phyloP scores from a whole-genome alignment of 495 filamentous ascomycete species.

The Tuber indicum region DNA sequence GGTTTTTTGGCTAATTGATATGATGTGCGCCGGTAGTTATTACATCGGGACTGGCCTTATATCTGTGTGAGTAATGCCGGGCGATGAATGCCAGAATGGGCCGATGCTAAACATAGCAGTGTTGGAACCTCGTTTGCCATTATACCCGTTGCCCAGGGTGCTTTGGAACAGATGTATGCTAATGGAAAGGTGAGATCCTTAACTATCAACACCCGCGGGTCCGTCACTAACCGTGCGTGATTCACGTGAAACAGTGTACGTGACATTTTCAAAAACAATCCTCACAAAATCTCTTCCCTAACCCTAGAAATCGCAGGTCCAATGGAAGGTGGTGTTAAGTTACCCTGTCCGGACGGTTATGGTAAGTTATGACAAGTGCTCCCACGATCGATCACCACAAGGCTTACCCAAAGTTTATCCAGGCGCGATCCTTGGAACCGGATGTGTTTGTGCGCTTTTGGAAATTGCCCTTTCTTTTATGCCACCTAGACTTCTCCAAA shows the following conservation, averaged over 20 bases:
- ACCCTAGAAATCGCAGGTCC: slow-evolving; percentile 52
- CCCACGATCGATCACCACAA: slow-evolving; percentile 9
- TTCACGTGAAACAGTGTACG: slow-evolving; percentile 22
- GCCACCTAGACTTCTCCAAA: slow-evolving; percentile 61
- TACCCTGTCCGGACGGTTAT: slow-evolving; percentile 80
- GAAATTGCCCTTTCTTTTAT: slow-evolving; percentile 72
- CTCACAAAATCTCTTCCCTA: not conserved
- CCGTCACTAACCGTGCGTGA: slow-evolving; percentile 15
- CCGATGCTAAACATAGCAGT: slow-evolving; percentile 10
- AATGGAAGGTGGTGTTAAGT: slow-evolving; percentile 54
- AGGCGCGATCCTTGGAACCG: slow-evolving; percentile 54
- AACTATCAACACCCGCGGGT: not conserved
- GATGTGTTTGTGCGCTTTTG: slow-evolving; percentile 60
- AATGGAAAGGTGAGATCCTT: slow-evolving; percentile 53
- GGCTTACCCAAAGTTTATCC: not conserved
- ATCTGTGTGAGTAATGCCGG: slow-evolving; percentile 52
- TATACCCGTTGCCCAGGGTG: slow-evolving; percentile 74
- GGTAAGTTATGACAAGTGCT: slow-evolving; percentile 45
- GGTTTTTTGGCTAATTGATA: slow-evolving; percentile 6
- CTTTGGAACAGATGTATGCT: slow-evolving; percentile 75
- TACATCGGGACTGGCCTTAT: slow-evolving; percentile 83
- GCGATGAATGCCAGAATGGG: not conserved
- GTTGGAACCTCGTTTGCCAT: slow-evolving; percentile 82
- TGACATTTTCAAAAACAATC: not conserved
- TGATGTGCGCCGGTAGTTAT: slow-evolving; percentile 44